These are phyloP conservation scores for Thalassia testudinum DNA, from an alignment of 116 monocot species.

Conservation along the genomic window DNA sequence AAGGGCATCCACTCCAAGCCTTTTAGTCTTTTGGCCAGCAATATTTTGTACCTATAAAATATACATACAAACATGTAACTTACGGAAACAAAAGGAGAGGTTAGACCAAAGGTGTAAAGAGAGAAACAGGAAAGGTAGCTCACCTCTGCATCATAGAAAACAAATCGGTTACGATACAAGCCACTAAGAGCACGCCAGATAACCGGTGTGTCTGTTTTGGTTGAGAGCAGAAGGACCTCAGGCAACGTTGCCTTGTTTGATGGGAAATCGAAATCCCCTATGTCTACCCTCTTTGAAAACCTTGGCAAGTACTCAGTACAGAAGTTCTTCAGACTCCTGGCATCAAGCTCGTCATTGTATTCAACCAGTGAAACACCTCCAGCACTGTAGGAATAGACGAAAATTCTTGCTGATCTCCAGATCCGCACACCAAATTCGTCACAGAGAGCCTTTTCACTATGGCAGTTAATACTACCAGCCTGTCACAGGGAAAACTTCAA, in stretches of 20 bases:
- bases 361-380: conserved; percentile 49
- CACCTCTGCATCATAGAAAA: conserved; percentile 89
- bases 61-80: neutral
- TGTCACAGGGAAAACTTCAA: conserved; percentile 5
- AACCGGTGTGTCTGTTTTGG: conserved; percentile 71
- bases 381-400: conserved; percentile 42
- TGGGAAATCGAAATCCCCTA: conserved; percentile 32
- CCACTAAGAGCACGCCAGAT: conserved; percentile 86
- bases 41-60: conserved; percentile 55
- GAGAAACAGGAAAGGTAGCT: neutral
- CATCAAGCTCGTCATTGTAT: conserved; percentile 40
- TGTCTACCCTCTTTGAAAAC: conserved; percentile 52
- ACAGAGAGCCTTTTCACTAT: conserved; percentile 41
- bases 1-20: conserved; percentile 41
- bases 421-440: conserved; percentile 42
- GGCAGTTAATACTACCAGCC: conserved; percentile 71
- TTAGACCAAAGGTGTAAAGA: neutral
- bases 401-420: conserved; percentile 28
- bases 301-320: conserved; percentile 58
- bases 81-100: neutral
- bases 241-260: conserved; percentile 34
- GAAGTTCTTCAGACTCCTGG: conserved; percentile 57
- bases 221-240: conserved; percentile 67
- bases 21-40: conserved; percentile 41
- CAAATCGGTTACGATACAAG: conserved; percentile 40